A percentile compares a stretch with the other conserved stretches of the same genome.
Conservation (phyloP, 805 yeast genomes). For the Metschnikowia kofuensis region DNA sequence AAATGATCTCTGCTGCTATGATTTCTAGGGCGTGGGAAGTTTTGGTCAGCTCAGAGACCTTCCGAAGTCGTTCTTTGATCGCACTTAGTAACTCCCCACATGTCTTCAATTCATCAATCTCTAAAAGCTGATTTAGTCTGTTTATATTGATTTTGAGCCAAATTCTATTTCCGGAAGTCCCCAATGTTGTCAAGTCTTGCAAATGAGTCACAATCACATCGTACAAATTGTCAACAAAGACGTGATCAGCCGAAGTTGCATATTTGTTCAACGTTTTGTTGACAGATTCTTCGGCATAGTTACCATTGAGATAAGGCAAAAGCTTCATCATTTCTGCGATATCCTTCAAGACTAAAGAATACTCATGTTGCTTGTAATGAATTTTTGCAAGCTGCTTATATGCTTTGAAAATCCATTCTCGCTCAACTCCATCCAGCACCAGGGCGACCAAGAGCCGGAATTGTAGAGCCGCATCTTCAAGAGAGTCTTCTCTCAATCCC, state of each 20-base stretch:
- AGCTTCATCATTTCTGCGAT: slow-evolving; percentile 23
- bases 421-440: slow-evolving; percentile 22
- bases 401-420: slow-evolving; percentile 38
- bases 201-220: slow-evolving; percentile 30
- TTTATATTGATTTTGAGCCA: slow-evolving; percentile 49
- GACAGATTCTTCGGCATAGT: slow-evolving; percentile 39
- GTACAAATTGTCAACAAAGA: slow-evolving; percentile 30
- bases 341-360: slow-evolving; percentile 21
- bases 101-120: slow-evolving; percentile 26
- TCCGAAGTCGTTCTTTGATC: slow-evolving; percentile 37
- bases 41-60: slow-evolving; percentile 43
- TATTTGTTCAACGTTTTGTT: slow-evolving; percentile 35
- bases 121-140: slow-evolving; percentile 37
- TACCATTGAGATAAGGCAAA: slow-evolving; percentile 28
- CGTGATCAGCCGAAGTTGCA: slow-evolving; percentile 24
- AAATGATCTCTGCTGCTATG: slow-evolving; percentile 62
- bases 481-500: slow-evolving; percentile 32
- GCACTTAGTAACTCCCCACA: slow-evolving; percentile 33
- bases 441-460: slow-evolving; percentile 18
- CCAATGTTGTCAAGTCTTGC: slow-evolving; percentile 17
- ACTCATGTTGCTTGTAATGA: slow-evolving; percentile 22
- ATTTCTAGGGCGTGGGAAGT: slow-evolving; percentile 57
- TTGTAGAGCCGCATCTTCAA: slow-evolving; percentile 6
- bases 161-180: slow-evolving; percentile 29
- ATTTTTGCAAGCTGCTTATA: slow-evolving; percentile 42